Conservation (phyloP, 148 eudicot species). For the Camellia sinensis region DNA sequence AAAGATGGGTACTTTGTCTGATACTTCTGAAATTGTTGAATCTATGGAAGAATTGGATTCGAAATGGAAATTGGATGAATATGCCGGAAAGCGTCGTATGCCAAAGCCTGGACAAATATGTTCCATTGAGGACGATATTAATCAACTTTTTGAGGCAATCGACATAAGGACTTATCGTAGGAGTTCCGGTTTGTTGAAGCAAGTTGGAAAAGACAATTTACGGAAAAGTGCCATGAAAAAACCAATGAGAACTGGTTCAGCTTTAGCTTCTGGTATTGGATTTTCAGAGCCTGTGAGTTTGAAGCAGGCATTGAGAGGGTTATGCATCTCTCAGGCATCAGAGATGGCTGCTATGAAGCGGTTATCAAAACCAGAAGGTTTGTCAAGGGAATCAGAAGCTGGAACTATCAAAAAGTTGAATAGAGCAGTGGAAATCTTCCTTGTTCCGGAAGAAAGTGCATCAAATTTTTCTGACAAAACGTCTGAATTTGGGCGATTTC, state of each 20-base stretch:
- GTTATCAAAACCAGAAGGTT: constrained; percentile 35
- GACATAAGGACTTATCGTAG: constrained; percentile 40
- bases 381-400: constrained; percentile 36
- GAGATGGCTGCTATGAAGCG: constrained; percentile 82
- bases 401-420: constrained; percentile 36
- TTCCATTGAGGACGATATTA: constrained; percentile 66
- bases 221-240: constrained; percentile 63
- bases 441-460: constrained; percentile 39
- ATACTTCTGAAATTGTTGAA: constrained; percentile 71
- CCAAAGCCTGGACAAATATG: constrained; percentile 45
- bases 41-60: constrained; percentile 37
- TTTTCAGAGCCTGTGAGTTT: constrained; percentile 55
- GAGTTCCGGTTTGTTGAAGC: constrained; percentile 15
- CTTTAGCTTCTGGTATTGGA: constrained; percentile 49
- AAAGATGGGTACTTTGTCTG: constrained; percentile 35
- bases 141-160: constrained; percentile 65
- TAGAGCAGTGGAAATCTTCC: constrained; percentile 38
- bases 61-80: constrained; percentile 22
- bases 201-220: constrained; percentile 23
- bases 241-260: constrained; percentile 48
- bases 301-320: constrained; percentile 80
- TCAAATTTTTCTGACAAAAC: constrained; percentile 30
- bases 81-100: constrained; percentile 22
- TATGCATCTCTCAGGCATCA: constrained; percentile 81
- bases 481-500: constrained; percentile 18